A percentile compares a stretch with the other conserved stretches of the same genome.
Conservation (phyloP, 106 monocot species). For the Acanthochlamys bracteata region DNA sequence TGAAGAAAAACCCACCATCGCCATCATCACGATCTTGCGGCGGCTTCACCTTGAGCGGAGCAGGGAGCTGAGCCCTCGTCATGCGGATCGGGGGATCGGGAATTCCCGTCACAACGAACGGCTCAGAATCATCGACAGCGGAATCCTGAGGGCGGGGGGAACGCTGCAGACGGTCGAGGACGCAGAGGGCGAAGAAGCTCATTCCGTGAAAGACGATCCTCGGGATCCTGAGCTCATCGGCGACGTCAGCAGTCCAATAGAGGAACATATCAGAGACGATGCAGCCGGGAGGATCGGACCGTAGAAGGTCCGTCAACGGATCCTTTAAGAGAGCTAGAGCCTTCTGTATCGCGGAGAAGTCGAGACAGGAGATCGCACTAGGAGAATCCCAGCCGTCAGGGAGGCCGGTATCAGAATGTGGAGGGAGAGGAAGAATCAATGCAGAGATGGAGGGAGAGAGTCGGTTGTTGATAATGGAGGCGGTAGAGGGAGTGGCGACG, state of each 20-base stretch:
- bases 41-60: neutral
- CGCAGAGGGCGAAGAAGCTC: constrained; percentile 14
- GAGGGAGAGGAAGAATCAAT: no score
- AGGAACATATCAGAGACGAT: constrained; percentile 24
- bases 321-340: no score
- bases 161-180: neutral
- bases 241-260: constrained; percentile 24
- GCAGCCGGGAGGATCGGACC: constrained; percentile 9
- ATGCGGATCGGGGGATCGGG: neutral
- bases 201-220: constrained; percentile 22
- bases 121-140: neutral
- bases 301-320: neutral
- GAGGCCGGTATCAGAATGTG: neutral
- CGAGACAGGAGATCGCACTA: neutral
- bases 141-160: neutral
- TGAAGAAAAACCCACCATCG: no score
- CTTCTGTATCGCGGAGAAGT: neutral
- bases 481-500: constrained; percentile 8
- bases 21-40: no score
- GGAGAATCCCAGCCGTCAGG: constrained; percentile 1
- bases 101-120: neutral
- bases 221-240: constrained; percentile 8
- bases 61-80: neutral
- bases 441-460: neutral
- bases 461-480: neutral